Conservation (phyloP, 2,329 filamentous ascomycete genomes). For the Alternaria alternata region DNA sequence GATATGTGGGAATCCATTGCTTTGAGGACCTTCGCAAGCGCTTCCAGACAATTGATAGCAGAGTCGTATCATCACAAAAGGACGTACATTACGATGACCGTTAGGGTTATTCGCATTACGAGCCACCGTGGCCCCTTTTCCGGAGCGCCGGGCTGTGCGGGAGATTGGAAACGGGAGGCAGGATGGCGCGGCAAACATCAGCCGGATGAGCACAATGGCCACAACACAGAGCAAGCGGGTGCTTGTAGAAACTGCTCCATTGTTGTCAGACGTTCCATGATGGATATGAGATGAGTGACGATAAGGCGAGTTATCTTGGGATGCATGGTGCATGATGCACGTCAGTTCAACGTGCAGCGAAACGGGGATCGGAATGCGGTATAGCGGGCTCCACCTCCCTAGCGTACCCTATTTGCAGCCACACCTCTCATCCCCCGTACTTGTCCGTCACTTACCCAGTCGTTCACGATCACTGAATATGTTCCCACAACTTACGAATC, state of each 20-base stretch:
- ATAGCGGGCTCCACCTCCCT: constrained; percentile 13
- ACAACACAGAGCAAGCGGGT: background rate
- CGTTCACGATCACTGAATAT: background rate
- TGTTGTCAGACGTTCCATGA: background rate
- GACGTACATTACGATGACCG: constrained; percentile 4
- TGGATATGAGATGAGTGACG: background rate
- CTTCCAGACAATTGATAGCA: background rate
- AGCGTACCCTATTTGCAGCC: constrained; percentile 8
- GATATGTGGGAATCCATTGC: background rate
- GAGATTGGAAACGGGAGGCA: constrained; percentile 15
- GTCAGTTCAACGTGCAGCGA: constrained; percentile 17
- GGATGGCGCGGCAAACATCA: constrained; percentile 7
- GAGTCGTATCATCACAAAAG: background rate
- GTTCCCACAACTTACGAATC: background rate
- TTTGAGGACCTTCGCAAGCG: background rate
- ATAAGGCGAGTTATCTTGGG: constrained; percentile 4
- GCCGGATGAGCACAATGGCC: background rate
- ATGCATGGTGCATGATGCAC: constrained; percentile 12
- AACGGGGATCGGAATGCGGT: constrained; percentile 10
- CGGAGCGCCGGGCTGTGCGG: constrained; percentile 15
- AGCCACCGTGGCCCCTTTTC: constrained; percentile 18
- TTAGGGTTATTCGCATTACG: constrained; percentile 3
- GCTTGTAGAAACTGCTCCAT: background rate
- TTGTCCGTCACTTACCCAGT: background rate
- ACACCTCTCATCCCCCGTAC: constrained; percentile 3